phyloP scores from a whole-genome alignment of 345 rosid species.

The Aquilaria yunnanensis region DNA sequence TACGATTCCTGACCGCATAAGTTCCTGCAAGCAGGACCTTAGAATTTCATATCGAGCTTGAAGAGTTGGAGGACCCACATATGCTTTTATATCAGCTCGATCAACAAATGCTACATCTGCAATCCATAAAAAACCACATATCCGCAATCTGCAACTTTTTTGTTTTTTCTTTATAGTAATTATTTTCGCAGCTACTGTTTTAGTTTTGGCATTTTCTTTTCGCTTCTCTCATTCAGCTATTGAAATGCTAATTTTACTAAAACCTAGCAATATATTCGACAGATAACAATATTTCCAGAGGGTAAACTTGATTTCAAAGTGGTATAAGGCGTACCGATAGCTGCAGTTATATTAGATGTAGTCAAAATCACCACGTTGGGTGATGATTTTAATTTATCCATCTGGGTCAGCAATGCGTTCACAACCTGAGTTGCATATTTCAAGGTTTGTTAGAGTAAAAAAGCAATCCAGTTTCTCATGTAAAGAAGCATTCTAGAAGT shows the following conservation, averaged over 20 bases:
- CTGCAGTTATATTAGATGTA: constrained; percentile 95
- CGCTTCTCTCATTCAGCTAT: no score
- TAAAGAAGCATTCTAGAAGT: neutral
- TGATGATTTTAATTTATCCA: constrained; percentile 91
- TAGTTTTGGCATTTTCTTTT: no score
- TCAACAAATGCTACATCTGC: constrained; percentile 96
- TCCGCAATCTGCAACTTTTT: neutral
- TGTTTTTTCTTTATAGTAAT: neutral
- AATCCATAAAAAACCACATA: constrained; percentile 13
- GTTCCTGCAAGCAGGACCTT: constrained; percentile 81
- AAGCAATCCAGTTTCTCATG: neutral
- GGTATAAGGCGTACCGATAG: constrained; percentile 66
- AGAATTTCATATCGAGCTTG: constrained; percentile 91
- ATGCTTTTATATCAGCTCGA: constrained; percentile 96
- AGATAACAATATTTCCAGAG: no score
- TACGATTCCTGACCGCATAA: constrained; percentile 62
- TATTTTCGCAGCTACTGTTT: no score
- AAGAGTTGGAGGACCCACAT: constrained; percentile 93
- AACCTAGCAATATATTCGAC: no score
- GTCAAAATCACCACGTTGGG: constrained; percentile 90
- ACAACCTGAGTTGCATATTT: constrained; percentile 62
- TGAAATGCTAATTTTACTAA: no score
- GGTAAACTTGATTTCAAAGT: neutral
- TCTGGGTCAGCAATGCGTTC: constrained; percentile 93
- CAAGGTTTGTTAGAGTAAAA: constrained; percentile 6